Evolutionary conservation across 805 yeast species (phyloP), one percentile per base, ranked within the genome.

Genomic region (Saccharomycopsis sp.): DNA sequence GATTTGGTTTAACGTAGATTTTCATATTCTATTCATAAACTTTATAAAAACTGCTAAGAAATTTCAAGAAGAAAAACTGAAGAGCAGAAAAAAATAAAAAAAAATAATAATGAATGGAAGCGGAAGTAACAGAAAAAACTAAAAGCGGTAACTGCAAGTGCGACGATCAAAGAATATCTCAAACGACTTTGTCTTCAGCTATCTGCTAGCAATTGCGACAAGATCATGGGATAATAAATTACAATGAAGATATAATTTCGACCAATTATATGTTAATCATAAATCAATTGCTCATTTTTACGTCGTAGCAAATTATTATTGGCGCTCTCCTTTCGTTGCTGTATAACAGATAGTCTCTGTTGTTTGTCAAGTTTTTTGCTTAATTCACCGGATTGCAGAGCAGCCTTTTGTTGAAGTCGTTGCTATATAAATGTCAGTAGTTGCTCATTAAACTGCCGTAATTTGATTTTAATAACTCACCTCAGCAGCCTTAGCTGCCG

Each of bases 1-100:
- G 63, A 9, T 54, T 54, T 38, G 59, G 64, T 33, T 57, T 61
- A 24, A 66, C 51, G 6, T 66, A 59, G 11, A 68, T 54, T 36
- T 63, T 64, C 74, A 70, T 69, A 8, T 31, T 27, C 17, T 8
- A 6, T 22, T 16, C 14, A 19, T 37, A 17, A 17, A 8, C 14
- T 14, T 32, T 9, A 27, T 13, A 13, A 27, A 27, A 11, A 11
- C 31, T 27, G 31, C 31, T n/a, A 27, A 27, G 31, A 27, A 9
- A 9, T 27, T 27, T 9, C 9, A 11, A 13, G 13, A 27, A 13
- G 13, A 11, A 11, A 11, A 27, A 9, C 13, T 27, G 31, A 27
- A 27, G 13, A 27, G 31, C 31, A 6, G 13, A 21, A 8, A 7
- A 7, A 7, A 37, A 17, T 5, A 37, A 6, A 21, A 21, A 13